These are phyloP conservation scores for Lecanosticta acicola DNA, from an alignment of 2,329 filamentous ascomycete genomes.

Conservation along the genomic window DNA sequence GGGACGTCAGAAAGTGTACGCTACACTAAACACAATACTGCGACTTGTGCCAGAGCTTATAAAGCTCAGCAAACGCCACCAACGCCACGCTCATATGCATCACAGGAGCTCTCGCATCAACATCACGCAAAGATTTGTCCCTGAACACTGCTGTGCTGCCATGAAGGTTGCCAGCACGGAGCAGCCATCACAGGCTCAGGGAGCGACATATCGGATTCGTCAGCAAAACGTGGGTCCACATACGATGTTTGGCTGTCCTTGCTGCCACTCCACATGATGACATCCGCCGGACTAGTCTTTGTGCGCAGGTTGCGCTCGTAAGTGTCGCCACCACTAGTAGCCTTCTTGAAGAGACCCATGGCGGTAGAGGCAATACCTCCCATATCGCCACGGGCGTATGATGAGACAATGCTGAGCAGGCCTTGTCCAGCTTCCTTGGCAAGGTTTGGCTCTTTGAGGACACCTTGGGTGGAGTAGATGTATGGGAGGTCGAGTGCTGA, in stretches of 20 bases:
- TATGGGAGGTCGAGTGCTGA: conserved; percentile 73
- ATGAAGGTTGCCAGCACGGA: conserved; percentile 2
- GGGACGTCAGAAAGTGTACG: conserved; percentile 20
- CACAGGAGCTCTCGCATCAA: conserved; percentile 2
- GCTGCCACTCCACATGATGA: conserved; percentile 96
- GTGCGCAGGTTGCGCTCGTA: conserved; percentile 78
- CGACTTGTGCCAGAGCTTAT: conserved; percentile 11
- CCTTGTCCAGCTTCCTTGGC: conserved; percentile 73
- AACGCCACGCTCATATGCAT: conserved; percentile 22
- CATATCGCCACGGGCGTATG: conserved; percentile 79
- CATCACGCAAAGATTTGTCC: conserved; percentile 19
- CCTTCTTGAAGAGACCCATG: conserved; percentile 83
- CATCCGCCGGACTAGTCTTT: conserved; percentile 89
- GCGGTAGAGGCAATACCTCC: conserved; percentile 72
- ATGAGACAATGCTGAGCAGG: conserved; percentile 63
- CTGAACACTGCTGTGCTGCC: conserved; percentile 18
- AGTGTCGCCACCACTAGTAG: conserved; percentile 69
- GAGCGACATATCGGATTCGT: conserved; percentile 12
- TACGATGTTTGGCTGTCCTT: conserved; percentile 93
- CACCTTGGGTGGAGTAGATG: conserved; percentile 72
- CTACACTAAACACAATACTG: conserved; percentile 17
- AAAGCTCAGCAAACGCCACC: conserved; percentile 16
- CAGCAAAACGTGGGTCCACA: conserved; percentile 40
- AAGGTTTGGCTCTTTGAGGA: conserved; percentile 75
- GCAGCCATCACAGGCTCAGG: conserved; percentile 2